phyloP scores from a whole-genome alignment of 176 grass and related monocot species.

The Raddia distichophylla region DNA sequence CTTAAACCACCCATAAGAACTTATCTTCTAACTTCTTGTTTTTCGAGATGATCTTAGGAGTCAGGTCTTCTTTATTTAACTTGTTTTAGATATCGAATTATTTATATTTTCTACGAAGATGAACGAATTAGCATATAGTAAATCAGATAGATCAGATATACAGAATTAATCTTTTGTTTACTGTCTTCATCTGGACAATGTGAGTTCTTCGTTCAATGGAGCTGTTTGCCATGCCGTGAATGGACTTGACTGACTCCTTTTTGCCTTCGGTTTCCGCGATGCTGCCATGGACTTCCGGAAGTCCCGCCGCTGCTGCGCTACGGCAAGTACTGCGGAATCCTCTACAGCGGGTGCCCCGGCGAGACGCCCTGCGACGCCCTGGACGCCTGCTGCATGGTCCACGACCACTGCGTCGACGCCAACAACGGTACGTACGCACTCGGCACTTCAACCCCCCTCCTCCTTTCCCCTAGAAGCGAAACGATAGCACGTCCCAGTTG shows the following conservation, averaged over 20 bases:
- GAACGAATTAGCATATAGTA: no score
- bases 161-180: no score
- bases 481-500: not conserved
- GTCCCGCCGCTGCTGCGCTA: constrained; percentile 80
- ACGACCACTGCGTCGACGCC: constrained; percentile 78
- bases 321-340: constrained; percentile 89
- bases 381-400: constrained; percentile 91
- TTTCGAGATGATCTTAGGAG: no score
- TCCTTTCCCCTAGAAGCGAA: not conserved
- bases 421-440: constrained; percentile 51
- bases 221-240: not conserved
- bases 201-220: not conserved
- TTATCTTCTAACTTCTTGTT: no score
- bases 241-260: constrained; percentile 17
- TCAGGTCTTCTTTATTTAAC: no score
- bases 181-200: not conserved
- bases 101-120: no score
- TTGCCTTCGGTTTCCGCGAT: constrained; percentile 11
- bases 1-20: no score
- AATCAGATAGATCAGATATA: no score
- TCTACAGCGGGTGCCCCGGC: constrained; percentile 87
- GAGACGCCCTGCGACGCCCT: constrained; percentile 95
- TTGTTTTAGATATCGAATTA: no score
- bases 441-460: not conserved
- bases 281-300: constrained; percentile 21